Conservation (phyloP, 306 rosid species). For the peach (Prunus persica) region DNA sequence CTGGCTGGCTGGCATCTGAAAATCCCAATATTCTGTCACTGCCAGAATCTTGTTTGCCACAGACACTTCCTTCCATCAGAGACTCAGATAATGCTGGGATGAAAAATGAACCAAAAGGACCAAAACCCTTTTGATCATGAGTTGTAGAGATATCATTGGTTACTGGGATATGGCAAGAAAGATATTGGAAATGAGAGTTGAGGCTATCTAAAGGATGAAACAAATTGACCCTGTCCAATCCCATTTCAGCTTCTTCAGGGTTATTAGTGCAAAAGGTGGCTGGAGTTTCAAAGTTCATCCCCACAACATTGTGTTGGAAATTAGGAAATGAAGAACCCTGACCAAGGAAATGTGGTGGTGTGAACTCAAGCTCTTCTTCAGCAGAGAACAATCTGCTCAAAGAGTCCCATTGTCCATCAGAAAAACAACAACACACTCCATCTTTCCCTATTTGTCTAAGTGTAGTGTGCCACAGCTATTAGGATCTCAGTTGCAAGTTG, state of each 20-base stretch:
- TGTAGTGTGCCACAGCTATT: not conserved
- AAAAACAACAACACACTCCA: conserved; percentile 66
- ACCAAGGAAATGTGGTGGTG: too few species aligned
- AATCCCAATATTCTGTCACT: conserved; percentile 18
- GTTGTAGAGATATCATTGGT: conserved; percentile 15
- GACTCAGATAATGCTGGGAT: conserved; percentile 33
- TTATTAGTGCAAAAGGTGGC: conserved; percentile 24
- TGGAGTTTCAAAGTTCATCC: conserved; percentile 32
- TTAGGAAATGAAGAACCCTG: too few species aligned
- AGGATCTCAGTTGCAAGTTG: conserved; percentile 31
- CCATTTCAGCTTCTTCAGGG: not conserved
- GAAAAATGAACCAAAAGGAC: conserved; percentile 14
- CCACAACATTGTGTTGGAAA: conserved; percentile 35
- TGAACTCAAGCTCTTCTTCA: too few species aligned
- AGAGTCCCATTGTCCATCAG: conserved; percentile 69
- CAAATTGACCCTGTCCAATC: not conserved
- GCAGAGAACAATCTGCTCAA: conserved; percentile 42
- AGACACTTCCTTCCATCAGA: conserved; percentile 40
- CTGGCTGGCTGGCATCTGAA: conserved; percentile 22
- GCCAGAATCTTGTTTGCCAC: conserved; percentile 26
- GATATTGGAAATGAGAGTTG: conserved; percentile 39
- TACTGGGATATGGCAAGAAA: conserved; percentile 22
- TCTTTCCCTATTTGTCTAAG: conserved; percentile 11
- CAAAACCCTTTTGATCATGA: conserved; percentile 22
- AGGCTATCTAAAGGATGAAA: conserved; percentile 40